Evolutionary conservation across 345 rosid species (phyloP).

Genomic region (Triadica sebifera): DNA sequence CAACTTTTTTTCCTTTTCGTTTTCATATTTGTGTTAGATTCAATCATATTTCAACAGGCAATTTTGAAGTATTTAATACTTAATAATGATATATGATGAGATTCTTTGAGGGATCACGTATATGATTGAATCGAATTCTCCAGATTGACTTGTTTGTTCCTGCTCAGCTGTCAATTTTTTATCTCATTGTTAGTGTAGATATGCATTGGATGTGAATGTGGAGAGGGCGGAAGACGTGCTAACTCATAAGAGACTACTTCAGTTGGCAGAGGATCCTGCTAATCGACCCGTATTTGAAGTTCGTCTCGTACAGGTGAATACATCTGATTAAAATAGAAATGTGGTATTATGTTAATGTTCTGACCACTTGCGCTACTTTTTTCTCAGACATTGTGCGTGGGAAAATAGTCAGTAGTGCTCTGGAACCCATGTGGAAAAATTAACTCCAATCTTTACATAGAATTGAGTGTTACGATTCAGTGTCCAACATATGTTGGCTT

Average conservation of each 20-base stretch:
- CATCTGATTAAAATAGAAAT: background rate
- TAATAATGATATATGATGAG: background rate
- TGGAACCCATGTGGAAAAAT: background rate
- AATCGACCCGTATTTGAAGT: conserved; percentile 83
- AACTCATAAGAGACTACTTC: conserved; percentile 68
- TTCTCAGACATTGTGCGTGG: background rate
- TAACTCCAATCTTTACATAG: background rate
- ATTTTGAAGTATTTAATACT: background rate
- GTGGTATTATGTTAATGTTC: background rate
- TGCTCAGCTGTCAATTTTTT: background rate
- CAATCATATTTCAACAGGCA: no score
- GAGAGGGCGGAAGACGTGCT: conserved; percentile 97
- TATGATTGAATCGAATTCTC: background rate
- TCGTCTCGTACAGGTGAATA: conserved; percentile 75
- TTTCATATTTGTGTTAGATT: background rate
- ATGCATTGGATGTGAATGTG: conserved; percentile 91
- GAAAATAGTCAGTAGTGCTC: background rate
- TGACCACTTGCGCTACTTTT: background rate
- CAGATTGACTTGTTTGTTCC: background rate
- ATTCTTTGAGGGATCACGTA: background rate
- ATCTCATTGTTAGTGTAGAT: conserved; percentile 36
- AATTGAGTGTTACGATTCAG: background rate
- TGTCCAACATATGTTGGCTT: background rate
- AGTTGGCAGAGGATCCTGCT: conserved; percentile 71
- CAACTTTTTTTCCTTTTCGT: background rate